Percentiles rank a stretch among this genome's conserved stretches.
phyloP scores from a whole-genome alignment of 2,329 filamentous ascomycete genomes.

The Stagonosporopsis tanaceti region DNA sequence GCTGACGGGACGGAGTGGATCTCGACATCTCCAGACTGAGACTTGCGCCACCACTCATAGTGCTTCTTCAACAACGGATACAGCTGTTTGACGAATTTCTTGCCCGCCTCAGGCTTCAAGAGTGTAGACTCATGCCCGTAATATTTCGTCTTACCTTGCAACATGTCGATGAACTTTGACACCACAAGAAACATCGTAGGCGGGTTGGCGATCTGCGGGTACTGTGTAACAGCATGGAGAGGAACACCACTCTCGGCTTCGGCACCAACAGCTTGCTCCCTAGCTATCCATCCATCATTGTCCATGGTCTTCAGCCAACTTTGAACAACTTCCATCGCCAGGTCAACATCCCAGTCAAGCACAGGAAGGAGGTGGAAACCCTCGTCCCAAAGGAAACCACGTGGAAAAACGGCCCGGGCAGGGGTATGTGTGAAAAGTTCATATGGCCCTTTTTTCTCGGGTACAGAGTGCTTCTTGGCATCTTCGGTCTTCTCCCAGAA shows the following conservation, averaged over 20 bases:
- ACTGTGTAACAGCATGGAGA: constrained; percentile 87
- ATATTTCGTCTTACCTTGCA: constrained; percentile 51
- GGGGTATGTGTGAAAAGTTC: constrained; percentile 90
- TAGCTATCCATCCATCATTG: constrained; percentile 92
- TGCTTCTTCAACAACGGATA: constrained; percentile 90
- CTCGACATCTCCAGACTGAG: constrained; percentile 76
- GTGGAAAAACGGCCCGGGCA: constrained; percentile 90
- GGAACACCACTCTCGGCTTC: constrained; percentile 94
- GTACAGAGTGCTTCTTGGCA: constrained; percentile 72
- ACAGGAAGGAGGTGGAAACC: constrained; percentile 92
- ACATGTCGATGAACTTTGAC: constrained; percentile 74
- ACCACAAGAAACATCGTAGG: constrained; percentile 90
- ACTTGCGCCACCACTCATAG: constrained; percentile 92
- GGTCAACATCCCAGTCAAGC: constrained; percentile 88
- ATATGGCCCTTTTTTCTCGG: constrained; percentile 78
- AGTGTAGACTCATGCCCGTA: constrained; percentile 65
- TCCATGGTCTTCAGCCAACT: constrained; percentile 97
- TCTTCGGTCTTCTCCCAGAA: constrained; percentile 92
- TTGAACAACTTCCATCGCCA: constrained; percentile 83
- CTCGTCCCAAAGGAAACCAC: constrained; percentile 97
- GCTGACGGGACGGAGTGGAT: constrained; percentile 35
- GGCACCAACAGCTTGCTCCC: constrained; percentile 88
- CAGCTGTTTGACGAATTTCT: constrained; percentile 73
- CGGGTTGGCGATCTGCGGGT: constrained; percentile 95
- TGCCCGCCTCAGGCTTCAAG: constrained; percentile 69